Evolutionary conservation across 768 basidiomycete species (phyloP), one percentile per base, ranked within the genome.

Genomic region (Rickenella mellea): DNA sequence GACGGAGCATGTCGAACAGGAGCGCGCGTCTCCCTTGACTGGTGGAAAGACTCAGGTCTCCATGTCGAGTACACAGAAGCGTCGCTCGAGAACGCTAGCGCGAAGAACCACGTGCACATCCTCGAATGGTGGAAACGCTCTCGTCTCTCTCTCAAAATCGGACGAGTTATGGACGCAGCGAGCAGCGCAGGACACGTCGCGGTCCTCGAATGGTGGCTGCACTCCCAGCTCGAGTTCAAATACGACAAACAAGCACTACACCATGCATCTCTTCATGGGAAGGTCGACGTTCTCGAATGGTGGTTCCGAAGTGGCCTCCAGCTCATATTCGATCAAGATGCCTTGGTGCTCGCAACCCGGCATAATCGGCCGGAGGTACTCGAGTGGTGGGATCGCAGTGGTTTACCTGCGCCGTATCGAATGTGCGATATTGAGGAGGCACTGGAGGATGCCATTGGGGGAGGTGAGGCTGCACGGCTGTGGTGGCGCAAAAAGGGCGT

Each of bases 361-460:
- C 79, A 88, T 58, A 86, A 89, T 49, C 72, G 83, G 29, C 80
- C 82, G 20, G 82, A 83, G 49, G 83, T 89, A 24, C 63, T 93
- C 19, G 80, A 87, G 47, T 93, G 89, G 89, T 92, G 90, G 90
- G 74, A 85, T 48, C 74, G 73, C 53, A 82, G 76, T 30, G 82
- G 82, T 6, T 65, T 91, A 39, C 72, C 83, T 3, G 77, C 91
- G 44, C 83, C 85, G 52, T 93, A 89, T 60, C 75, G 90, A 41
- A 79, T 89, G 73, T 91, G 89, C 55, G 89, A 93, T 57, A 79
- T 93, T 39, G 89, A 93, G 55, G 89, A 91, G 65, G 89, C 89
- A 3, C 59, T 92, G 51, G 89, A 91, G 56, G 89, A 92, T 50
- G 81, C 84, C 0, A 83, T 87, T 39, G 80, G 81, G 6, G 82